A percentile compares a stretch with the other conserved stretches of the same genome.
Evolutionary conservation across 129 eudicot genomes (phyloP).

Genomic region (Flaveria robusta): DNA sequence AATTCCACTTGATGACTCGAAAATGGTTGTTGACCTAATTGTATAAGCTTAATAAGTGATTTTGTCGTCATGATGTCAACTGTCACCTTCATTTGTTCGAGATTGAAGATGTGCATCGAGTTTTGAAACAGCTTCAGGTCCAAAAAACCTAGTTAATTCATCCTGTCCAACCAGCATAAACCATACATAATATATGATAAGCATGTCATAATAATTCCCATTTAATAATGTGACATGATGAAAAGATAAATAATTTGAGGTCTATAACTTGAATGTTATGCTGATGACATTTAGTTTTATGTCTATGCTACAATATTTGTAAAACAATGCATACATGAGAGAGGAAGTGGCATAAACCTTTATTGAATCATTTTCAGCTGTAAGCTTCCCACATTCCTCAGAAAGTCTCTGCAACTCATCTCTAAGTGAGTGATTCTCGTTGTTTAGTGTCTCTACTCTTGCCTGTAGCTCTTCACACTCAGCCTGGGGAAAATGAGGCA

Average conservation of each 20-base stretch:
- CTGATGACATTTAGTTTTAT: neutral
- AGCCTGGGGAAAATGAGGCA: constrained; percentile 43
- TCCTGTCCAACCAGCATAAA: constrained; percentile 50
- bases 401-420: constrained; percentile 74
- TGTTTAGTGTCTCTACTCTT: constrained; percentile 62
- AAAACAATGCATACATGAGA: no score
- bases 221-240: neutral
- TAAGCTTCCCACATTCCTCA: constrained; percentile 75
- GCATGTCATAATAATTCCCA: neutral
- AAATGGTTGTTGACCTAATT: constrained; percentile 33
- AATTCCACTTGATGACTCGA: constrained; percentile 27
- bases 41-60: constrained; percentile 25
- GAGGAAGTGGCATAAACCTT: constrained; percentile 45
- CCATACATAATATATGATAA: neutral
- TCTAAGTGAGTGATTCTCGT: constrained; percentile 61
- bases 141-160: constrained; percentile 60
- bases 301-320: neutral
- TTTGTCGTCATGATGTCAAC: constrained; percentile 49
- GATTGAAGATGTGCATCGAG: constrained; percentile 55
- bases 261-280: no score
- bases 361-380: constrained; percentile 69
- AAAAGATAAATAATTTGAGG: neutral
- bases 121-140: constrained; percentile 63
- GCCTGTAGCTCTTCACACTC: constrained; percentile 94
- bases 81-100: constrained; percentile 48